Evolutionary conservation across 768 basidiomycete genomes (phyloP), one percentile per base, ranked within the genome.

Genomic region (Suillus spraguei): DNA sequence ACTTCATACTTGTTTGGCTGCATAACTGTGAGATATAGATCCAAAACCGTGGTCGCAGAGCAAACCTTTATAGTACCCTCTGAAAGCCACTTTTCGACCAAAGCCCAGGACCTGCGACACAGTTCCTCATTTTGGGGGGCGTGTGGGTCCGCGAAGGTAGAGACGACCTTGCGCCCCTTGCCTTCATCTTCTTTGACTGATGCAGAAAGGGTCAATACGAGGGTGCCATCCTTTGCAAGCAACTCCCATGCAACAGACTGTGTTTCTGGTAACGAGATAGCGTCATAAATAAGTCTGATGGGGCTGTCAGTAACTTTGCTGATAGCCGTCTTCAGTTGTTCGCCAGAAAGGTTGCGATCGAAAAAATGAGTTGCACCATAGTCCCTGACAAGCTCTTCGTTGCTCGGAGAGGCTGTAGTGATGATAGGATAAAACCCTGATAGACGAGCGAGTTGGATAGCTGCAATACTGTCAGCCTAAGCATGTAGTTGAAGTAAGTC

Each of bases 401-500:
- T 72, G 16, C 72, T 68, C 7, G 68, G 63, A 32, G 77, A 79
- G 0, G 81, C 74, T 1, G 75, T 81, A n/a, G 78, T 69, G 16
- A 82, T 80, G 58, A 81, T 79, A 2, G 80, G 79, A 16, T 75
- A 73, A 68, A 80, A 81, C 3, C 79, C 80, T 1, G 78, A 74
- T 22, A 76, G 61, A 49, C 68, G 75, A 2, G 81, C 80, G 9
- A 81, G 71, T 67, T 83, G 81, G 60, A 78, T 74, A 13, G 63
- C 81, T 79, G 61, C 3, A 14, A 35, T 38, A 47, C 46, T 22
- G 36, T 35, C n/a, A 28, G 28, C 28, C 28, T 28, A 28, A 28
- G 52, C 11, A 36, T 46, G 33, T 1, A 36, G 20, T 14, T 47
- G 63, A 32, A 71, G 46, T 14, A 42, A 65, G 44, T 49, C 4